Evolutionary conservation across 805 yeast genomes (phyloP).

Genomic region (Candida anglica): DNA sequence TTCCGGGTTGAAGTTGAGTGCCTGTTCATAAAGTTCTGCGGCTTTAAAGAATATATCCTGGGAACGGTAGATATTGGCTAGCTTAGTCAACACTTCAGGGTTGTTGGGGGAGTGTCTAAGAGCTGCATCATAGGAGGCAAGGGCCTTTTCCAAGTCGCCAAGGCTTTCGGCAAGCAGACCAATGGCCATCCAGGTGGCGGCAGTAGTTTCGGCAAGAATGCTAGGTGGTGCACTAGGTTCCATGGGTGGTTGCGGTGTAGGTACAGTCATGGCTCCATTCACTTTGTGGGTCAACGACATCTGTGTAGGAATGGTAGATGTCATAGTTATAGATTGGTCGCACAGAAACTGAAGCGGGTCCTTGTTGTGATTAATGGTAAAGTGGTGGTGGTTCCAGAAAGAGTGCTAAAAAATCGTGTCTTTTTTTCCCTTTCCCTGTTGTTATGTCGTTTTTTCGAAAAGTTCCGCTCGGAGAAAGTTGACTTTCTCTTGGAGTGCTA

Average conservation of each 20-base stretch:
- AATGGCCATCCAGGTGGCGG: slow-evolving; percentile 84
- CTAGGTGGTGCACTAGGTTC: slow-evolving; percentile 10
- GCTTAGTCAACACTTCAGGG: slow-evolving; percentile 76
- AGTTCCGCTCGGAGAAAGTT: not conserved
- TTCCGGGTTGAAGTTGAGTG: slow-evolving; percentile 75
- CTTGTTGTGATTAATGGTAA: too few relatives aligned
- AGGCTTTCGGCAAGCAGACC: slow-evolving; percentile 87
- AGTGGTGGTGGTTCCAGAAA: too few relatives aligned
- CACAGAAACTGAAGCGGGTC: too few relatives aligned
- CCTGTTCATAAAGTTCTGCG: slow-evolving; percentile 88
- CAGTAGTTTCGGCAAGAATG: slow-evolving; percentile 49
- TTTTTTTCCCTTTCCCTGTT: not conserved
- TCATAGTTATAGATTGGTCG: slow-evolving; percentile 8
- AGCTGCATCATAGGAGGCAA: slow-evolving; percentile 83
- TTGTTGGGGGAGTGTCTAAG: slow-evolving; percentile 82
- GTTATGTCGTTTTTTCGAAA: not conserved
- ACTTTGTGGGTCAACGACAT: slow-evolving; percentile 13
- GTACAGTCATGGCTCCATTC: slow-evolving; percentile 11
- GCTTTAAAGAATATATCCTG: slow-evolving; percentile 91
- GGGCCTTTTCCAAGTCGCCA: slow-evolving; percentile 86
- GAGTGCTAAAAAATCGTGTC: too few relatives aligned
- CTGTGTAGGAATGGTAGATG: slow-evolving; percentile 18
- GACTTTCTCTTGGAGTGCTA: not conserved
- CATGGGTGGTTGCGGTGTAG: slow-evolving; percentile 6
- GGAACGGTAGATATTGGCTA: slow-evolving; percentile 85